phyloP scores from a whole-genome alignment of 1,139 yeast genomes.

The Debaryomycetaceae sp. region DNA sequence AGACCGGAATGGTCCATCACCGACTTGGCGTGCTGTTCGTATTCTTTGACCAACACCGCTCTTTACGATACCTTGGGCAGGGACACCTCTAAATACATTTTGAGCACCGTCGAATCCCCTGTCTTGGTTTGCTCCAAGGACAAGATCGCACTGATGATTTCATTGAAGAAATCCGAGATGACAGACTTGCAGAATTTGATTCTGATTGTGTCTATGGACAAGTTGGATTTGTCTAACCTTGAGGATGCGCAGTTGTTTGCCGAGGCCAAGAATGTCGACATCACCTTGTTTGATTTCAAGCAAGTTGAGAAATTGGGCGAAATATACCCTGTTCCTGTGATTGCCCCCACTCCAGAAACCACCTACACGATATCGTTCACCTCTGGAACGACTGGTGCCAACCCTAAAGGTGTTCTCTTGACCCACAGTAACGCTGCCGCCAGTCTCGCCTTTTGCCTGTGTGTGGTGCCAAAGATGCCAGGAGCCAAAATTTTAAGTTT shows the following conservation, averaged over 20 bases:
- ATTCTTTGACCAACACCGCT: slow-evolving; percentile 52
- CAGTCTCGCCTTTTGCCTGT: slow-evolving; percentile 19
- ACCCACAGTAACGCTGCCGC: slow-evolving; percentile 28
- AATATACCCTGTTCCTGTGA: slow-evolving; percentile 19
- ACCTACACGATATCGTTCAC: slow-evolving; percentile 38
- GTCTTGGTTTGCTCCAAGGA: slow-evolving; percentile 48
- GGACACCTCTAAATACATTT: slow-evolving; percentile 52
- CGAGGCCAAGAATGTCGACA: slow-evolving; percentile 19
- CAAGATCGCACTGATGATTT: slow-evolving; percentile 39
- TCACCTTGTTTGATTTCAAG: slow-evolving; percentile 27
- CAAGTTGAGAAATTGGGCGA: slow-evolving; percentile 29
- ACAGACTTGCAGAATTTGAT: slow-evolving; percentile 17
- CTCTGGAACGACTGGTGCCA: slow-evolving; percentile 40
- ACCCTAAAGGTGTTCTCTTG: slow-evolving; percentile 38
- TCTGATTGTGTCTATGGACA: slow-evolving; percentile 48
- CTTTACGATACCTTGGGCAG: slow-evolving; percentile 64
- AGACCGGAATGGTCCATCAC: slow-evolving; percentile 56
- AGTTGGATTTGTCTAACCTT: slow-evolving; percentile 20
- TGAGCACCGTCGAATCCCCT: slow-evolving; percentile 54
- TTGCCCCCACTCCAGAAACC: slow-evolving; percentile 26
- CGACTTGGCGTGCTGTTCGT: slow-evolving; percentile 55
- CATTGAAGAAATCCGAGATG: slow-evolving; percentile 25
- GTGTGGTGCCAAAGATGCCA: slow-evolving; percentile 12
- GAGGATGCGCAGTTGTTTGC: slow-evolving; percentile 16
- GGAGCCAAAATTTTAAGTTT: slow-evolving; percentile 20